Percentiles rank a stretch among this genome's conserved stretches.
phyloP scores from a whole-genome alignment of 1,284 basidiomycete genomes.

The Inonotus obliquus region DNA sequence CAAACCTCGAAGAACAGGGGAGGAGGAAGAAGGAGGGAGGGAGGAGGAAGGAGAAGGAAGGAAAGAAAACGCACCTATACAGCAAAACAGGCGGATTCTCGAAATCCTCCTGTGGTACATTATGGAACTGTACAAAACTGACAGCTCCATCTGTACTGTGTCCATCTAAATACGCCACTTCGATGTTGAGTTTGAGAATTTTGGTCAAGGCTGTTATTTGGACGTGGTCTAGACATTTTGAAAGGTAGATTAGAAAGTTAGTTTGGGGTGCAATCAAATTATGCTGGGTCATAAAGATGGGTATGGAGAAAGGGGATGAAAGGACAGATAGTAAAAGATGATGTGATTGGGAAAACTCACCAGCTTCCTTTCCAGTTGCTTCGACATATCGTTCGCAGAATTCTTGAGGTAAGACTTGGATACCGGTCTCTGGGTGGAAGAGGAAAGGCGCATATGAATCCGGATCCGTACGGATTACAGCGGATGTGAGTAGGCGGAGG shows the following conservation, averaged over 20 bases:
- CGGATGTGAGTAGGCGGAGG: constrained; percentile 77
- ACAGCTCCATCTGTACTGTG: constrained; percentile 44
- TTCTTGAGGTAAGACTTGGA: constrained; percentile 50
- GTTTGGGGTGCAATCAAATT: background rate
- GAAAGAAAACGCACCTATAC: constrained; percentile 55
- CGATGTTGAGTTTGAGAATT: constrained; percentile 63
- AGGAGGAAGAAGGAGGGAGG: background rate
- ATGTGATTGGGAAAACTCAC: constrained; percentile 32
- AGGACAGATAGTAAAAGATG: background rate
- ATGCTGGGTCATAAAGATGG: background rate
- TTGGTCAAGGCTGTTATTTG: constrained; percentile 78
- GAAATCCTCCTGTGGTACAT: constrained; percentile 33
- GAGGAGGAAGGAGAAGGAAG: background rate
- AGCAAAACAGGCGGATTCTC: constrained; percentile 55
- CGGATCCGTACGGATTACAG: constrained; percentile 67
- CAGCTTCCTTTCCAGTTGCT: constrained; percentile 78
- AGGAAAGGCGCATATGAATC: constrained; percentile 70
- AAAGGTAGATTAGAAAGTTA: background rate
- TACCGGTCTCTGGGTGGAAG: constrained; percentile 65
- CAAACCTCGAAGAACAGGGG: too few relatives aligned
- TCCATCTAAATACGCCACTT: constrained; percentile 78
- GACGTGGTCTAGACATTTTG: constrained; percentile 57
- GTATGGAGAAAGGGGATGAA: background rate
- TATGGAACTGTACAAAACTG: constrained; percentile 69
- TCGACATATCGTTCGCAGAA: constrained; percentile 82